Percentiles rank a stretch among this genome's conserved stretches.
Conservation (phyloP, 1,284 basidiomycete genomes). For the Ustilago cynodontis region DNA sequence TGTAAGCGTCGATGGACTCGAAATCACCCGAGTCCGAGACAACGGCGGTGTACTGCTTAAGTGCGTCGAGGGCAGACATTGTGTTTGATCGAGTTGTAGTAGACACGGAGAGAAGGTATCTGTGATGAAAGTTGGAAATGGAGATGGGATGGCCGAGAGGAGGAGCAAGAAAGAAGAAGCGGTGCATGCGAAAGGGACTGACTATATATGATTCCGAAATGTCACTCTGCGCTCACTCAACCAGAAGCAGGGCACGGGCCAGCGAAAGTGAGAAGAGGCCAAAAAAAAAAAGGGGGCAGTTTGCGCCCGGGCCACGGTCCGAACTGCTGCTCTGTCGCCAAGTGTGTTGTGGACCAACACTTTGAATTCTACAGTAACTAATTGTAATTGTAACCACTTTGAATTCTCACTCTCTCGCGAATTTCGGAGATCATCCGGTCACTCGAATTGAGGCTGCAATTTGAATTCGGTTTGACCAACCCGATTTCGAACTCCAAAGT, state of each 20-base stretch:
- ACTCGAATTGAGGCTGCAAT: background rate
- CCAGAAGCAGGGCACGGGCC: background rate
- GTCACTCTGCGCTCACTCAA: background rate
- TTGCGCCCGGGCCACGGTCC: constrained; percentile 43
- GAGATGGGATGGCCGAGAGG: background rate
- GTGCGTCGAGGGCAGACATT: constrained; percentile 64
- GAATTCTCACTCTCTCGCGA: too few species aligned
- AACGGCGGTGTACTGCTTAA: constrained; percentile 68
- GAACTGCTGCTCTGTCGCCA: constrained; percentile 12
- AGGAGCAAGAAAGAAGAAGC: background rate
- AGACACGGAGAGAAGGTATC: constrained; percentile 6
- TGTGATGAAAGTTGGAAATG: background rate
- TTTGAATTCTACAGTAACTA: constrained; percentile 3
- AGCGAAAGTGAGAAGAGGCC: background rate
- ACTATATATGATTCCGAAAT: constrained; percentile 9
- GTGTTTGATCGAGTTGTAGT: constrained; percentile 21
- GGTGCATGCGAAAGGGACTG: background rate
- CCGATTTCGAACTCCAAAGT: background rate
- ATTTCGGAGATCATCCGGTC: too few species aligned
- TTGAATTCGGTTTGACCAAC: background rate
- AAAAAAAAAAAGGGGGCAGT: background rate
- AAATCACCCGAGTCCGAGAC: constrained; percentile 70
- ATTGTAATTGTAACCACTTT: constrained; percentile 18
- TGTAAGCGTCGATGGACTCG: constrained; percentile 68
- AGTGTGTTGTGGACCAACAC: background rate